Conservation (phyloP, 176 grass and related monocot genomes). For the Oryza meridionalis region DNA sequence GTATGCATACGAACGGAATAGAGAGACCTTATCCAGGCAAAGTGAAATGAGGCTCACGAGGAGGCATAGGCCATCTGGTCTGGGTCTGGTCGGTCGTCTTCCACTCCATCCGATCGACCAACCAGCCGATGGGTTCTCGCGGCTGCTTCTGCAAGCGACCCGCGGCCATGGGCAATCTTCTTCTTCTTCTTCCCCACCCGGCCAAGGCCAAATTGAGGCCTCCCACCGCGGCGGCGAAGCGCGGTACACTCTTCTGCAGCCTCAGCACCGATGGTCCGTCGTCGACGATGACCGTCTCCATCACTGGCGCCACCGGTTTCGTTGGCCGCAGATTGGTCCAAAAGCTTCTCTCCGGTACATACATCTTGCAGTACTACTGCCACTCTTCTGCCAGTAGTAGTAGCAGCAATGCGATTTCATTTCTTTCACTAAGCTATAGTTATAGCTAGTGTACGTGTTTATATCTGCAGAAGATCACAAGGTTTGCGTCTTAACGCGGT, state of each 20-base stretch:
- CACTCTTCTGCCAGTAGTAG: neutral
- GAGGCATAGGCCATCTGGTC: neutral
- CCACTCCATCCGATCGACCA: neutral
- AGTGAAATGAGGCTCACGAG: neutral
- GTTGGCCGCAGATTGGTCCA: conserved; percentile 81
- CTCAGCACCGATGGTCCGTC: conserved; percentile 22
- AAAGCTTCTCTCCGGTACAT: conserved; percentile 69
- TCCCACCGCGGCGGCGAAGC: neutral
- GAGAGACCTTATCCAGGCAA: neutral
- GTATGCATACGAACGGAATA: neutral
- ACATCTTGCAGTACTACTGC: neutral
- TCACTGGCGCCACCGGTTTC: conserved; percentile 96
- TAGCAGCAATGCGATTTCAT: neutral
- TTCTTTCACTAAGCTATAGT: neutral
- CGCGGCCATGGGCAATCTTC: neutral
- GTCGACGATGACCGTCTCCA: conserved; percentile 65
- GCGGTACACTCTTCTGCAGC: neutral
- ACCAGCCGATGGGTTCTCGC: neutral
- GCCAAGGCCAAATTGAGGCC: neutral
- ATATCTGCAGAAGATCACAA: conserved; percentile 30
- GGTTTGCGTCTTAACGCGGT: conserved; percentile 83
- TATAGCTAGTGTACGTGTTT: too few relatives aligned
- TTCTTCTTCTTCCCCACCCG: neutral
- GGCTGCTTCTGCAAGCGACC: too few relatives aligned
- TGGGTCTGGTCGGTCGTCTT: neutral